These are phyloP conservation scores for Heliamphora pulchella DNA, from an alignment of 179 eudicot species.

Conservation along the genomic window DNA sequence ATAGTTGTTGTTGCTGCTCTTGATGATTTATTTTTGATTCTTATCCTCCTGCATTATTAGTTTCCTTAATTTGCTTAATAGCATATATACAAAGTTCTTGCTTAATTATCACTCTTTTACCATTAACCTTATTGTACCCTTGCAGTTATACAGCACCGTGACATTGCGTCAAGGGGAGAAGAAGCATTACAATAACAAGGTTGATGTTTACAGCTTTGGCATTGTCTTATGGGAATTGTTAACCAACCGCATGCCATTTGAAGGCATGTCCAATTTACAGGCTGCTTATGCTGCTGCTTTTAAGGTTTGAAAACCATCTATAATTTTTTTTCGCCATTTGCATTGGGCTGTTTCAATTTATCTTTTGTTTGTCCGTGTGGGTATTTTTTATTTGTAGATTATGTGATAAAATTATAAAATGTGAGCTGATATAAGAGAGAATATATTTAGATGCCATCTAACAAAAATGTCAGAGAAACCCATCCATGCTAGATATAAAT, in stretches of 20 bases:
- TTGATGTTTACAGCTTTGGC: constrained; percentile 95
- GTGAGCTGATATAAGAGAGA: neutral
- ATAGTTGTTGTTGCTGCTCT: neutral
- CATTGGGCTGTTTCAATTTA: constrained; percentile 9
- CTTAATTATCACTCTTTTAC: constrained; percentile 7
- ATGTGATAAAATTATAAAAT: neutral
- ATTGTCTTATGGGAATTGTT: constrained; percentile 87
- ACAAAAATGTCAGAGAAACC: neutral
- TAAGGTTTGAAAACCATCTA: constrained; percentile 46
- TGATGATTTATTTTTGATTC: neutral
- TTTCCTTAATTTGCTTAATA: constrained; percentile 7
- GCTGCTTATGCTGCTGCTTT: constrained; percentile 99
- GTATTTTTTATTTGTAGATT: neutral
- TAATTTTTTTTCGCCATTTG: neutral
- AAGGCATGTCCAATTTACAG: constrained; percentile 97
- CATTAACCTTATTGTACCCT: constrained; percentile 6
- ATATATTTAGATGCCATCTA: neutral
- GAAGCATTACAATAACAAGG: constrained; percentile 96
- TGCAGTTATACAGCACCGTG: constrained; percentile 94
- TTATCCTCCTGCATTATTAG: neutral
- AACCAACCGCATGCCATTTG: constrained; percentile 94
- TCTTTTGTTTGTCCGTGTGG: neutral
- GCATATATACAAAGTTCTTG: neutral
- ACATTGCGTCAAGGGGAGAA: constrained; percentile 94
- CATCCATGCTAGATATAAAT: too few species aligned